Conservation (phyloP, 2,329 filamentous ascomycete genomes). For the Ambrosiella beaveri region DNA sequence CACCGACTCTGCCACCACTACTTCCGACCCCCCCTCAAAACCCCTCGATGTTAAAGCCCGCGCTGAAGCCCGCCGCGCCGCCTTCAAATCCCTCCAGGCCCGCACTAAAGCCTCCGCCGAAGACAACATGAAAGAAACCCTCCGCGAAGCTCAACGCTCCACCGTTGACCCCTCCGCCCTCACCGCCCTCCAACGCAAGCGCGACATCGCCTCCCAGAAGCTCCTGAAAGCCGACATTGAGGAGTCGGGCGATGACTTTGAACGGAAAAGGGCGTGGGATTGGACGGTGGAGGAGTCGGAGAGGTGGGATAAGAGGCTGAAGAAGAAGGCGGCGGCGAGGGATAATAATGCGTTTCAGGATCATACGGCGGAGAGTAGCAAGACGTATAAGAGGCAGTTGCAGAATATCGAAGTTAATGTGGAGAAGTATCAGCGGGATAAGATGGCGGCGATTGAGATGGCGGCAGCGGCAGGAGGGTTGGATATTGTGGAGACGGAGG, state of each 20-base stretch:
- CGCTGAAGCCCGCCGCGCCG: slow-evolving; percentile 52
- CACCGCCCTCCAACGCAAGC: slow-evolving; percentile 63
- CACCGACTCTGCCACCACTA: slow-evolving; percentile 3
- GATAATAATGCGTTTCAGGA: slow-evolving; percentile 85
- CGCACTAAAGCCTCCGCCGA: slow-evolving; percentile 56
- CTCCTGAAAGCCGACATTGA: slow-evolving; percentile 82
- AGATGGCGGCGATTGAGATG: slow-evolving; percentile 67
- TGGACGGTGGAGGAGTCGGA: slow-evolving; percentile 94
- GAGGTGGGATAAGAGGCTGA: slow-evolving; percentile 78
- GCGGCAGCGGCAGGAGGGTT: slow-evolving; percentile 71
- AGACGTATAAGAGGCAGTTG: slow-evolving; percentile 86
- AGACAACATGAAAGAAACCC: slow-evolving; percentile 69
- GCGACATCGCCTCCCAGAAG: slow-evolving; percentile 79
- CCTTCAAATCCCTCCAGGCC: slow-evolving; percentile 75
- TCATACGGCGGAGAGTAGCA: slow-evolving; percentile 71
- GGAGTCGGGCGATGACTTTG: slow-evolving; percentile 76
- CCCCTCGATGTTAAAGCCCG: slow-evolving; percentile 23
- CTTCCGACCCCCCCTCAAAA: slow-evolving; percentile 9
- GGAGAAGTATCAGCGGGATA: slow-evolving; percentile 73
- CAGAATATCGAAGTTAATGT: slow-evolving; percentile 56
- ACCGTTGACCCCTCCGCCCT: slow-evolving; percentile 63
- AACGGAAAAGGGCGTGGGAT: slow-evolving; percentile 96
- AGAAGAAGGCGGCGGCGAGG: slow-evolving; percentile 64
- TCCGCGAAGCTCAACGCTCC: slow-evolving; percentile 63
- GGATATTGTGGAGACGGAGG: slow-evolving; percentile 88